Conservation (phyloP, 352 stramenopile species). For the Phytophthora cactorum region DNA sequence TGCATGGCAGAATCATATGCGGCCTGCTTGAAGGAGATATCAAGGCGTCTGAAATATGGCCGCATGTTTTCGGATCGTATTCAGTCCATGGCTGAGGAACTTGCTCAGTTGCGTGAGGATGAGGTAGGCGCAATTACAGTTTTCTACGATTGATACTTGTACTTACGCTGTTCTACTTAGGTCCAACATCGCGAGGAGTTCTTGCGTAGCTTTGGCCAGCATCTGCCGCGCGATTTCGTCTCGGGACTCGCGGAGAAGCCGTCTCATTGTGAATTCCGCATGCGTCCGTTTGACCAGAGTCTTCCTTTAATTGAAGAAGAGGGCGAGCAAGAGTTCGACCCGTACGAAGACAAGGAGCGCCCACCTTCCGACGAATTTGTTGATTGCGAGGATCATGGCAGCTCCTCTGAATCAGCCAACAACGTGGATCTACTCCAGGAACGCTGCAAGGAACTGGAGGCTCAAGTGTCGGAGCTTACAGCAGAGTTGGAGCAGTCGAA, state of each 20-base stretch:
- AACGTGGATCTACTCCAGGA: slow-evolving; percentile 68
- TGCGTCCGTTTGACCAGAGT: slow-evolving; percentile 87
- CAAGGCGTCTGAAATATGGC: slow-evolving; percentile 74
- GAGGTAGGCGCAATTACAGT: slow-evolving; percentile 44
- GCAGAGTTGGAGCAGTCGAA: slow-evolving; percentile 74
- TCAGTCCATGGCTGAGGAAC: slow-evolving; percentile 86
- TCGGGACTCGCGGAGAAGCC: slow-evolving; percentile 85
- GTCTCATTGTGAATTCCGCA: slow-evolving; percentile 89
- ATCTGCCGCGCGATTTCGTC: slow-evolving; percentile 85
- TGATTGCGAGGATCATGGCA: slow-evolving; percentile 36
- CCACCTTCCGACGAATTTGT: slow-evolving; percentile 37
- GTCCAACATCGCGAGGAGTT: slow-evolving; percentile 81
- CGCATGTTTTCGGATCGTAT: slow-evolving; percentile 80
- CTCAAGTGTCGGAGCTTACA: slow-evolving; percentile 64
- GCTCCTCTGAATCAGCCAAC: slow-evolving; percentile 19
- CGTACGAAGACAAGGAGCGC: slow-evolving; percentile 41
- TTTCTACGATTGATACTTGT: not conserved
- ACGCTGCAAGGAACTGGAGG: slow-evolving; percentile 76
- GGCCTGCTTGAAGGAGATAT: slow-evolving; percentile 81
- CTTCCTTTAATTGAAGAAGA: slow-evolving; percentile 72
- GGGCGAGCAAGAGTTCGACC: slow-evolving; percentile 29
- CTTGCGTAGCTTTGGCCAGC: slow-evolving; percentile 76
- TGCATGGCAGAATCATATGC: slow-evolving; percentile 66
- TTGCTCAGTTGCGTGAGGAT: slow-evolving; percentile 82
- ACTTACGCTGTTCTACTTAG: slow-evolving; percentile 31